Conservation (phyloP, 2,329 filamentous ascomycete genomes). For the Metarhizium guizhouense region DNA sequence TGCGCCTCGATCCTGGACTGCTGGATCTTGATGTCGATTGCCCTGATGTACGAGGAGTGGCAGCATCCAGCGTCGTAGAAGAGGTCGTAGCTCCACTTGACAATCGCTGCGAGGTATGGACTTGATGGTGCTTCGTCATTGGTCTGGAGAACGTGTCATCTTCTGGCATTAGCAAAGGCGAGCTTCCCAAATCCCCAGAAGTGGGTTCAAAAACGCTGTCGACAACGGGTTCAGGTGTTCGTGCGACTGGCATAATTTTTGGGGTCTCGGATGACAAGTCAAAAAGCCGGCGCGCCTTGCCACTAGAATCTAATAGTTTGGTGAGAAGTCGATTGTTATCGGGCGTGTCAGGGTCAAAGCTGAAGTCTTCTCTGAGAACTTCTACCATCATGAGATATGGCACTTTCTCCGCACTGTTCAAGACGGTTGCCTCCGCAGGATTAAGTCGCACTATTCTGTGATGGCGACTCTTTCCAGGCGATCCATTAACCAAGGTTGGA, state of each 20-base stretch:
- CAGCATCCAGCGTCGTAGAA: constrained; percentile 49
- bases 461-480: constrained; percentile 66
- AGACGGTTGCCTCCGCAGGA: constrained; percentile 72
- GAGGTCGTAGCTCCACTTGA: constrained; percentile 54
- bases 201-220: constrained; percentile 82
- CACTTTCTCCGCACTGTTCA: constrained; percentile 82
- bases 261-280: constrained; percentile 60
- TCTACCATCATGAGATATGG: constrained; percentile 81
- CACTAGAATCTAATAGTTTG: constrained; percentile 48
- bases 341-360: constrained; percentile 65
- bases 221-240: constrained; percentile 32
- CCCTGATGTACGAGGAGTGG: constrained; percentile 62
- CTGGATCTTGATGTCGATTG: constrained; percentile 57
- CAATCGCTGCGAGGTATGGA: constrained; percentile 38
- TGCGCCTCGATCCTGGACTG: constrained; percentile 53
- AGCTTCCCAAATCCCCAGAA: constrained; percentile 68
- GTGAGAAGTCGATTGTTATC: constrained; percentile 61
- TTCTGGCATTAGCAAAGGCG: constrained; percentile 55
- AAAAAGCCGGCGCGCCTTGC: constrained; percentile 52
- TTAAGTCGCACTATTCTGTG: constrained; percentile 78
- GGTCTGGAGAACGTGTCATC: constrained; percentile 30
- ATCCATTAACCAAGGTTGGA: constrained; percentile 61
- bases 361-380: constrained; percentile 72
- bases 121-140: constrained; percentile 18
- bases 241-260: constrained; percentile 33